Conservation (phyloP, 2,329 filamentous ascomycete genomes). For the Trichoderma afroharzianum region DNA sequence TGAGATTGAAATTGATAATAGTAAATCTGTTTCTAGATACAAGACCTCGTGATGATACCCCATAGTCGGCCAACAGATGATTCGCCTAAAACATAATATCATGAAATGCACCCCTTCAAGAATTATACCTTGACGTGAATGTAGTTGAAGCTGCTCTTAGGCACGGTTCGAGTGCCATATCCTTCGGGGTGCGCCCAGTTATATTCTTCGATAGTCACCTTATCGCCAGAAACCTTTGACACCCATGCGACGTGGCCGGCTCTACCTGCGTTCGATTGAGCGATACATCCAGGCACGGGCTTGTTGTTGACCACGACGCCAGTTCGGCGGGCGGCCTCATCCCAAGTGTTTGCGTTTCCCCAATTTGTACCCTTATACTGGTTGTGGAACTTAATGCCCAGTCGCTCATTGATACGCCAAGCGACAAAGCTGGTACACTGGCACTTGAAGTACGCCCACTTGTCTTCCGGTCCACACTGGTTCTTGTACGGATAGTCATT, state of each 20-base stretch:
- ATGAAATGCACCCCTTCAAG: neutral
- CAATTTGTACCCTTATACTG: slow-evolving; percentile 21
- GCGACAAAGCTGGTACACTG: slow-evolving; percentile 24
- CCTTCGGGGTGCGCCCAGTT: slow-evolving; percentile 18
- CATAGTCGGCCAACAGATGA: neutral
- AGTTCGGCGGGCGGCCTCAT: slow-evolving; percentile 19
- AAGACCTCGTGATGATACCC: neutral
- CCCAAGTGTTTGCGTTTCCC: slow-evolving; percentile 24
- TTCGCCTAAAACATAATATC: neutral
- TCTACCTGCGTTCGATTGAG: slow-evolving; percentile 19
- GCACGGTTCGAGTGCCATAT: slow-evolving; percentile 20
- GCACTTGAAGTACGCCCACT: slow-evolving; percentile 22
- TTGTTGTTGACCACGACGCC: slow-evolving; percentile 18
- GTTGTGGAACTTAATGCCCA: slow-evolving; percentile 23
- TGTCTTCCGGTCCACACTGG: slow-evolving; percentile 20
- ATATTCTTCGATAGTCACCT: slow-evolving; percentile 23
- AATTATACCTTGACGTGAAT: slow-evolving; percentile 19
- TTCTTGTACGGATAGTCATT: slow-evolving; percentile 24
- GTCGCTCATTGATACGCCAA: slow-evolving; percentile 23
- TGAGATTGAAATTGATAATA: neutral
- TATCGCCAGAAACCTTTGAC: slow-evolving; percentile 17
- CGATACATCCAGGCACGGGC: slow-evolving; percentile 19
- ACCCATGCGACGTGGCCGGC: slow-evolving; percentile 22
- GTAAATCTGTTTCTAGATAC: neutral
- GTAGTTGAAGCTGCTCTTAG: slow-evolving; percentile 21